Conservation (phyloP, 768 basidiomycete species). For the Boletus pseudopeckii region DNA sequence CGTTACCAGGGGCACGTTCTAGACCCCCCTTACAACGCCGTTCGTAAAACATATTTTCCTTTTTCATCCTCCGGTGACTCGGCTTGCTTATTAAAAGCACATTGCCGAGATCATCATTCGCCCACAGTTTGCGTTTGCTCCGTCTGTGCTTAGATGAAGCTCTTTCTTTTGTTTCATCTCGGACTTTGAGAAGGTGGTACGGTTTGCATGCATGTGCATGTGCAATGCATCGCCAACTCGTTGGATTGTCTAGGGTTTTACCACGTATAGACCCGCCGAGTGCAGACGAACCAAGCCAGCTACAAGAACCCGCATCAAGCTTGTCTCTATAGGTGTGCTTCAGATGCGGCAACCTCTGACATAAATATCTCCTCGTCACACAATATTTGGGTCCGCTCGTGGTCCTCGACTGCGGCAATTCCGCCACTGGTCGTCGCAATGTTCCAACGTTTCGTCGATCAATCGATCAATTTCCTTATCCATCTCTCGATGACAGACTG, state of each 20-base stretch:
- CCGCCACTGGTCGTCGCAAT: background rate
- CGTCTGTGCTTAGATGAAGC: background rate
- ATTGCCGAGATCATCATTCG: conserved; percentile 12
- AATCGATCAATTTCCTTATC: background rate
- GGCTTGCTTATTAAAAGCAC: background rate
- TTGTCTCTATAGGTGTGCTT: background rate
- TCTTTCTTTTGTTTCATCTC: background rate
- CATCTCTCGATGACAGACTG: background rate
- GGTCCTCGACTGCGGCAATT: conserved; percentile 1
- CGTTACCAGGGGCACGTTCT: too few species aligned
- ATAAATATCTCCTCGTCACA: background rate
- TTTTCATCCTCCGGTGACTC: too few species aligned
- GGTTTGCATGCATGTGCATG: background rate
- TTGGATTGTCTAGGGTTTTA: conserved; percentile 3
- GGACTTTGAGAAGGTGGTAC: background rate
- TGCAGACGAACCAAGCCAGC: background rate
- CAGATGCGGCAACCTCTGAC: background rate
- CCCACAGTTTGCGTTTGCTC: background rate
- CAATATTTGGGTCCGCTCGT: background rate
- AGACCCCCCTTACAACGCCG: too few species aligned
- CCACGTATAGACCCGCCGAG: background rate
- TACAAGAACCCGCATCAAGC: background rate
- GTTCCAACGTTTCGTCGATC: background rate
- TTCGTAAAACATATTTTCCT: too few species aligned
- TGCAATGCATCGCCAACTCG: too few species aligned